These are phyloP conservation scores for Mycena leptocephala DNA, from an alignment of 768 basidiomycete species.

Conservation along the genomic window DNA sequence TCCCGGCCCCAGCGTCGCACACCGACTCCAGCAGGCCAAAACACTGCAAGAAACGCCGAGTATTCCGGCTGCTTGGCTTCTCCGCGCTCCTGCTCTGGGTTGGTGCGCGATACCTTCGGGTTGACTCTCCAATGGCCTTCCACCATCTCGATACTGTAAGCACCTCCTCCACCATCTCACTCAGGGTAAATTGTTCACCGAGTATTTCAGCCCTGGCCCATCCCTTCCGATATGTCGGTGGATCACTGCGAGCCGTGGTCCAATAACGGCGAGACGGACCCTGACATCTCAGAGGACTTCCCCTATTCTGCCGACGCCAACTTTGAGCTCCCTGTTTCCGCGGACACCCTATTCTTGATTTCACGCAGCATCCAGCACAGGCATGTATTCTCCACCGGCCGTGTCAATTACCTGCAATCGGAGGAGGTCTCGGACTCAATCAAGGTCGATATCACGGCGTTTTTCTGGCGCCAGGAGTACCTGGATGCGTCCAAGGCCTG, in stretches of 20 bases:
- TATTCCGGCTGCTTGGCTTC: no score
- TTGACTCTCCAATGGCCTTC: no score
- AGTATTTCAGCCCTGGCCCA: neutral
- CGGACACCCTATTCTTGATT: conserved; percentile 47
- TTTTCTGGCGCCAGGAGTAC: conserved; percentile 39
- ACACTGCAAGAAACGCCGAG: no score
- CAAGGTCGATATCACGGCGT: conserved; percentile 43
- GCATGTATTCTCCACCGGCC: conserved; percentile 37
- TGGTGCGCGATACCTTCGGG: no score
- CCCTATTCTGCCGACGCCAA: conserved; percentile 26
- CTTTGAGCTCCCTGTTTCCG: conserved; percentile 45
- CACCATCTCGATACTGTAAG: no score
- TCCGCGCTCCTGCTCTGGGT: no score
- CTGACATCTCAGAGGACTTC: neutral
- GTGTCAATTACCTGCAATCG: conserved; percentile 42
- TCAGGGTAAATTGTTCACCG: neutral
- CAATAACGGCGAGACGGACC: neutral
- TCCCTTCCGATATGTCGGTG: conserved; percentile 1
- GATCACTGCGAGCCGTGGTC: conserved; percentile 15
- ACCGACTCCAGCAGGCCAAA: no score
- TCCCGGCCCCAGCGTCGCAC: no score
- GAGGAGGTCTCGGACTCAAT: conserved; percentile 38
- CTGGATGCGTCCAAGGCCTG: conserved; percentile 47
- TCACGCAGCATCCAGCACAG: conserved; percentile 36
- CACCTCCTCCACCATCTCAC: no score